phyloP scores from a whole-genome alignment of 2,329 filamentous ascomycete genomes.

The Scytalidium sp. region DNA sequence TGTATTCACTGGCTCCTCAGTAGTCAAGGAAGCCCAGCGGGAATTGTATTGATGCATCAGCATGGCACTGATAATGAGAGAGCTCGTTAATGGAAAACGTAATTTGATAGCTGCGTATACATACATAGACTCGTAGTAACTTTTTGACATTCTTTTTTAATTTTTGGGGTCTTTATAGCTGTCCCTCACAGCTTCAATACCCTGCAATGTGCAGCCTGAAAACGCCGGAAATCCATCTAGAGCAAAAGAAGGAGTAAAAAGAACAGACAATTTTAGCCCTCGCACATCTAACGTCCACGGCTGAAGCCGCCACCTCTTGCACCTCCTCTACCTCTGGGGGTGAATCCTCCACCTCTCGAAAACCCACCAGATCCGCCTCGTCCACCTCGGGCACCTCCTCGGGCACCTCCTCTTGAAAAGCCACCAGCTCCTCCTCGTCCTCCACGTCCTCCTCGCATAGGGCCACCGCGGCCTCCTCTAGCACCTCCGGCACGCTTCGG shows the following conservation, averaged over 20 bases:
- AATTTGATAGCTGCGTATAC: too few relatives aligned
- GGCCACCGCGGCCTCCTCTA: conserved; percentile 42
- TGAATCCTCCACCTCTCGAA: conserved; percentile 24
- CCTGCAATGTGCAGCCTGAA: conserved; percentile 15
- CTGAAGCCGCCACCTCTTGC: conserved; percentile 25
- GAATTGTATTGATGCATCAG: too few relatives aligned
- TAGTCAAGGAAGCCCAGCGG: too few relatives aligned
- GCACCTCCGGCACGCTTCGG: conserved; percentile 67
- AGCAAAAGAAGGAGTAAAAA: conserved; percentile 3
- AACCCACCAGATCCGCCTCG: too few relatives aligned
- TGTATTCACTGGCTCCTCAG: too few relatives aligned
- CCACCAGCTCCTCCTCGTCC: conserved; percentile 38
- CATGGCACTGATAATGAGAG: too few relatives aligned
- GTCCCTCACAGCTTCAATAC: neutral
- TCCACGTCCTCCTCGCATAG: conserved; percentile 38
- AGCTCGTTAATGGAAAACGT: too few relatives aligned
- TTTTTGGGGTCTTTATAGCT: neutral
- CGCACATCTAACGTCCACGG: conserved; percentile 24
- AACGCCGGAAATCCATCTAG: conserved; percentile 23
- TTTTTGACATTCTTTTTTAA: neutral
- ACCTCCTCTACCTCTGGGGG: conserved; percentile 27
- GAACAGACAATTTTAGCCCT: neutral
- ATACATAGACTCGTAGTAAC: too few relatives aligned
- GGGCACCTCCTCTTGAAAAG: conserved; percentile 20
- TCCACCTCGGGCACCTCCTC: conserved; percentile 22